Percentiles rank a stretch among this genome's conserved stretches.
Evolutionary conservation across 148 eudicot genomes (phyloP).

Genomic region (Dianthus caryophyllus): DNA sequence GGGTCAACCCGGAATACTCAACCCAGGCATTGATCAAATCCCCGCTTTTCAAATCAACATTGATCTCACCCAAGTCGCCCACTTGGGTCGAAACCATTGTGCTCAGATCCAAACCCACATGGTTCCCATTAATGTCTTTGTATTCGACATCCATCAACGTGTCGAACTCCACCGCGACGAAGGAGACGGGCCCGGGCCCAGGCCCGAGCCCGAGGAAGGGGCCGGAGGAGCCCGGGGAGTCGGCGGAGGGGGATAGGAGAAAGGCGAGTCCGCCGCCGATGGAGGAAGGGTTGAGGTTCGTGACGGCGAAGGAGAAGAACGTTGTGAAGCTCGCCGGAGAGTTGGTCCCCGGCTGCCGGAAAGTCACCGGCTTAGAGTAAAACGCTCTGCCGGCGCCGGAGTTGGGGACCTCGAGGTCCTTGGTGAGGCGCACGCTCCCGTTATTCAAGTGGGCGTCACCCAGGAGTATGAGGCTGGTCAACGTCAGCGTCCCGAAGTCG

Average conservation of each 20-base stretch:
- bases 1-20: constrained; percentile 54
- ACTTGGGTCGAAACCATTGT: constrained; percentile 48
- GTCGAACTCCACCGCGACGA: constrained; percentile 80
- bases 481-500: constrained; percentile 63
- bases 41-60: constrained; percentile 74
- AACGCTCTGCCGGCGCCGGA: constrained; percentile 67
- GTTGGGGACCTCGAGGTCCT: constrained; percentile 67
- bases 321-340: constrained; percentile 50
- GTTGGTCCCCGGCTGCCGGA: constrained; percentile 30
- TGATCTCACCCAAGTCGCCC: constrained; percentile 45
- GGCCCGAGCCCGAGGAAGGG: constrained; percentile 40
- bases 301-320: constrained; percentile 62
- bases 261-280: constrained; percentile 86
- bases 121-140: constrained; percentile 70
- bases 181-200: constrained; percentile 33
- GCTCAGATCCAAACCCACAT: constrained; percentile 74
- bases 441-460: constrained; percentile 82
- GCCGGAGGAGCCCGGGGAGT: constrained; percentile 45
- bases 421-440: constrained; percentile 54
- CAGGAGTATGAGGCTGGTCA: constrained; percentile 52
- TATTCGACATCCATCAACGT: constrained; percentile 77
- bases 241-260: constrained; percentile 47
- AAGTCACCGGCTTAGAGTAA: constrained; percentile 45
- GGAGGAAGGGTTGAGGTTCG: constrained; percentile 65
- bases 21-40: constrained; percentile 72